Percentiles rank a stretch among this genome's conserved stretches.
These are phyloP conservation scores for Turritis glabra DNA, from an alignment of 345 rosid genomes.

Conservation along the genomic window DNA sequence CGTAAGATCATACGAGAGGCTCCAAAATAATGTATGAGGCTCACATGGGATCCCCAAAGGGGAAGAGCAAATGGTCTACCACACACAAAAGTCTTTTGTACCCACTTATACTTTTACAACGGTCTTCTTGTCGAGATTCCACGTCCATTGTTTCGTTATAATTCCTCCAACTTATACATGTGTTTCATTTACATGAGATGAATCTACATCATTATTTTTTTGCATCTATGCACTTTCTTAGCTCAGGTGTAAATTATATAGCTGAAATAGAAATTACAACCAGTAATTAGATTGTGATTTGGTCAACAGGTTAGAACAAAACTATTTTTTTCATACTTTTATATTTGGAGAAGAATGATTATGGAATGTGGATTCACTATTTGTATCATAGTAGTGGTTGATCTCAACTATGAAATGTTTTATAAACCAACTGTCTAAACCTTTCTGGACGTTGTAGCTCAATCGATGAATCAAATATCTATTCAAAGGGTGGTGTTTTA, in stretches of 20 bases:
- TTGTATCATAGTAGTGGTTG: not conserved
- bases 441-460: not conserved
- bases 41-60: constrained; percentile 17
- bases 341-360: not conserved
- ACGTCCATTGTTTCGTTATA: not conserved
- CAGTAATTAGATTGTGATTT: not conserved
- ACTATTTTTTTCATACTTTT: not conserved
- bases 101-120: constrained; percentile 13
- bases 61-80: constrained; percentile 20
- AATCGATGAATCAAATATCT: not conserved
- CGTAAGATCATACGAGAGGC: not conserved
- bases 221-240: not conserved
- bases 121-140: constrained; percentile 28
- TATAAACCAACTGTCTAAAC: not conserved
- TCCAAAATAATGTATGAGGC: constrained; percentile 3
- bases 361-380: not conserved
- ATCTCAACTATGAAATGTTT: not conserved
- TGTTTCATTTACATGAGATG: not conserved
- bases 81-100: constrained; percentile 20
- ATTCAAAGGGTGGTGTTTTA: not conserved
- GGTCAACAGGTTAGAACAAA: not conserved
- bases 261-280: not conserved
- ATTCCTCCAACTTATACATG: not conserved
- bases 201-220: not conserved
- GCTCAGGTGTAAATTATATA: not conserved